These are phyloP conservation scores for Trypanosoma conorhini DNA, from an alignment of 208 protist genomes.

Conservation along the genomic window DNA sequence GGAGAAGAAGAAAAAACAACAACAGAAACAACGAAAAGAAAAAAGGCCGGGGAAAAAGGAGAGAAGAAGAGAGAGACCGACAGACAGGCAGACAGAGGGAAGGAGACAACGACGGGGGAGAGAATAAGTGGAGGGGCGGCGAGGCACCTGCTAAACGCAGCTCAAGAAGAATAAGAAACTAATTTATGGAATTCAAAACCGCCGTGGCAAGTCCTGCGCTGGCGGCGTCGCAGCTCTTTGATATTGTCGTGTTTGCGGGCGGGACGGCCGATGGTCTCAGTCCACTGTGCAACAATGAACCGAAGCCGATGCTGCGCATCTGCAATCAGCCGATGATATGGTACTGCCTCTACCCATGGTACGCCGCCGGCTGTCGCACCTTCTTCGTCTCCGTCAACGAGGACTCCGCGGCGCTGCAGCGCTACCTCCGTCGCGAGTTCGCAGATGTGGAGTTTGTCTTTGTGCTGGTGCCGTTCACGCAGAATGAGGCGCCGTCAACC, in stretches of 20 bases:
- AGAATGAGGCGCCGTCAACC: constrained; percentile 54
- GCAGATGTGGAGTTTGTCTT: constrained; percentile 63
- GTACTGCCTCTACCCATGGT: constrained; percentile 77
- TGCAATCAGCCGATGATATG: constrained; percentile 88
- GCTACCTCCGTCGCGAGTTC: constrained; percentile 67
- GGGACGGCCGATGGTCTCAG: constrained; percentile 49
- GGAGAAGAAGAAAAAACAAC: constrained; percentile 5
- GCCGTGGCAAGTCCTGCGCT: constrained; percentile 14
- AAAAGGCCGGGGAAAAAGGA: not conserved
- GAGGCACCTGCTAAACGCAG: not conserved
- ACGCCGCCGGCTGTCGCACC: constrained; percentile 58
- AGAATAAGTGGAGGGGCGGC: not conserved
- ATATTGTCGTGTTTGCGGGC: constrained; percentile 83
- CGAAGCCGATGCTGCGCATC: constrained; percentile 66
- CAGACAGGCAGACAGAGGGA: not conserved
- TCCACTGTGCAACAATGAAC: constrained; percentile 61
- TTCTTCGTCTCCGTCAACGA: constrained; percentile 84
- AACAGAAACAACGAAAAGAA: not conserved
- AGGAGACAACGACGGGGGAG: not conserved
- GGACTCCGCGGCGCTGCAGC: constrained; percentile 54
- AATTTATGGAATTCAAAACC: constrained; percentile 14
- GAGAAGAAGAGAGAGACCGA: not conserved
- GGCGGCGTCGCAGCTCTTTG: constrained; percentile 44
- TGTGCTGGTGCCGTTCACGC: constrained; percentile 54
- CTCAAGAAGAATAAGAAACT: constrained; percentile 7